These are phyloP conservation scores for Tolypocladium cylindrosporum DNA, from an alignment of 2,329 filamentous ascomycete species.

Conservation along the genomic window DNA sequence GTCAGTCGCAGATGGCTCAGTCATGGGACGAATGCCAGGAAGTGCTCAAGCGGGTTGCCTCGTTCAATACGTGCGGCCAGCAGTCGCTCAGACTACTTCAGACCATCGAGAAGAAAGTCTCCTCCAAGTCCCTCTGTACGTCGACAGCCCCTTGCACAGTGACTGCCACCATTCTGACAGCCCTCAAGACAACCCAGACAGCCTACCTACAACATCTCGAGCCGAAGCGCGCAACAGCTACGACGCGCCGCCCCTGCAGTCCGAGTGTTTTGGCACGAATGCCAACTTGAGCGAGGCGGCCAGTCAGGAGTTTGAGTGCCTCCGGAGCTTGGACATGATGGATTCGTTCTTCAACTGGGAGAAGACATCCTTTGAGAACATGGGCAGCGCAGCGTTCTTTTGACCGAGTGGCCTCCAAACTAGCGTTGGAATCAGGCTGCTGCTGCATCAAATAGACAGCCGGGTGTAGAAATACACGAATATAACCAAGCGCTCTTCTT, in stretches of 20 bases:
- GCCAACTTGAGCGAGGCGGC: neutral
- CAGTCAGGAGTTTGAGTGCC: neutral
- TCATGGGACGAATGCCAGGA: constrained; percentile 6
- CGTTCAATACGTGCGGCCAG: neutral
- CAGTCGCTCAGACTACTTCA: constrained; percentile 3
- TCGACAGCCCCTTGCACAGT: neutral
- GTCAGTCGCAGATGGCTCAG: neutral
- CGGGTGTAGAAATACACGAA: no score
- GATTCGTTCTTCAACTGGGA: constrained; percentile 4
- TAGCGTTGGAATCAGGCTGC: neutral
- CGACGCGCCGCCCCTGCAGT: neutral
- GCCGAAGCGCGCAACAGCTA: neutral
- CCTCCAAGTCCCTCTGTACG: neutral
- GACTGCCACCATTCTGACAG: no score
- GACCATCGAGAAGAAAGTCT: constrained; percentile 1
- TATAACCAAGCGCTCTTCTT: no score
- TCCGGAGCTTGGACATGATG: constrained; percentile 1
- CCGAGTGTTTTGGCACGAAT: neutral
- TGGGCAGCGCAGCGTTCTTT: neutral
- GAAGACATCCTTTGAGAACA: neutral
- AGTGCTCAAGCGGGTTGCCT: constrained; percentile 1
- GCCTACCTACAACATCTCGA: neutral
- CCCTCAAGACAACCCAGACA: neutral
- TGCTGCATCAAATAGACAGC: neutral
- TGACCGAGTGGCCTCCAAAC: neutral